Base-by-base conservation (phyloP, 345 rosid genomes). In the Viola odorata region DNA sequence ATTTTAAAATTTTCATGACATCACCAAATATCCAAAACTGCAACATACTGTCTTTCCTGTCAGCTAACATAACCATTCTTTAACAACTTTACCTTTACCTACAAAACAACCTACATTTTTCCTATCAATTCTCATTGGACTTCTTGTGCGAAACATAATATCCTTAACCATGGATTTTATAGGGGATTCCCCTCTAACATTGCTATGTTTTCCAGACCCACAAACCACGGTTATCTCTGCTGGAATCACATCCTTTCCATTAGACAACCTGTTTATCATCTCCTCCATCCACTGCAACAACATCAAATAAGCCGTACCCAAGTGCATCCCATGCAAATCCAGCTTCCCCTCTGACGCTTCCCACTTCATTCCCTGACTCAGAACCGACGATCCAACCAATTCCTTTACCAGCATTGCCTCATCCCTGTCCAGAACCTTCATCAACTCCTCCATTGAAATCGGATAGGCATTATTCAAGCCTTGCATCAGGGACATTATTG, bases 271-370 rank as follows among this genome's bases (percentile, higher is more conserved):
- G 48, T 36, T 0, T 56, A 70, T 72, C 70, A 75, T 75, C 78
- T 81, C 84, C 60, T 84, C 82, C 73, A 82, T 79, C 98, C 98
- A 89, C 59, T 79, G 81, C 58, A 92, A 39, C 78, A 81, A 63
- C 64, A 84, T 80, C 79, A 87, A 50, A 68, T 89, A 92, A 13
- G 96, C 85, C 3, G 96, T 63, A 57, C 82, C 77, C 38, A 75
- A 68, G 68, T 89, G 91, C 94, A 87, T 82, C 40, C 96, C 94
- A 69, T 92, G 98, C 66, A 91, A 78, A 67, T 92, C 96, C 82
- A 92, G 45, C 78, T 89, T 89, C 12, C 68, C 78, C 45, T 87
- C 94, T 15, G 45, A 65, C 3, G 67, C 57, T 57, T 59, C 65
- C 91, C 91, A 85, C 67, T 71, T 77, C 70, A 80, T 78, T 0